Evolutionary conservation across 2,329 filamentous ascomycete genomes (phyloP).

Genomic region (Penicillium corylophilum): DNA sequence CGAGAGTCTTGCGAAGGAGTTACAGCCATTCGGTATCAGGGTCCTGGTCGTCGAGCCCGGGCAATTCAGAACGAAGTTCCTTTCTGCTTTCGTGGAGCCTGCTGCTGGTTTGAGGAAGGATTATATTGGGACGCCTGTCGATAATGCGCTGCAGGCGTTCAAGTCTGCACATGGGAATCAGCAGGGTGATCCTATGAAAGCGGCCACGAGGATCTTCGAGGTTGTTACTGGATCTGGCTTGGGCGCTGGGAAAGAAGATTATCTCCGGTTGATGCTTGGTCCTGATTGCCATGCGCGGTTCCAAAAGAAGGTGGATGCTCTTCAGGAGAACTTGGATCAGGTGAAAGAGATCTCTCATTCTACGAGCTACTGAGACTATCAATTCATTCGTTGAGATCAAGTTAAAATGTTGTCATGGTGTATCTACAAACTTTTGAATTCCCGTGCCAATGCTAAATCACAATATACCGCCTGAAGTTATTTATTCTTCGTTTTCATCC

Average conservation of each 20-base stretch:
- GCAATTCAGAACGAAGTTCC: slow-evolving; percentile 27
- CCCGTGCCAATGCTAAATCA: background rate
- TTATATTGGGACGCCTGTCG: slow-evolving; percentile 21
- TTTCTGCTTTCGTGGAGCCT: slow-evolving; percentile 12
- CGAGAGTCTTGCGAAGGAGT: slow-evolving; percentile 24
- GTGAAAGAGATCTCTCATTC: slow-evolving; percentile 17
- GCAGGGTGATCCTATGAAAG: slow-evolving; percentile 28
- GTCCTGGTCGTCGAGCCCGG: slow-evolving; percentile 29
- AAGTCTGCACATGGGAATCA: slow-evolving; percentile 18
- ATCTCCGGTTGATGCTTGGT: slow-evolving; percentile 29
- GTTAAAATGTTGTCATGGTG: background rate
- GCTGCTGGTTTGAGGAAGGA: slow-evolving; percentile 18
- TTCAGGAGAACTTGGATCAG: slow-evolving; percentile 17
- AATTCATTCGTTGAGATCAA: no score
- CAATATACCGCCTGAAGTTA: background rate
- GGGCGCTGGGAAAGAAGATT: slow-evolving; percentile 21
- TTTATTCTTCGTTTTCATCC: slow-evolving; percentile 23
- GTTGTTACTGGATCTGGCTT: slow-evolving; percentile 26
- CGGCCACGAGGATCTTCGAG: slow-evolving; percentile 26
- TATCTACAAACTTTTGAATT: background rate
- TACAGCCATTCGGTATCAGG: slow-evolving; percentile 28
- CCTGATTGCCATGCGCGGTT: slow-evolving; percentile 24
- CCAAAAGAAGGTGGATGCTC: slow-evolving; percentile 16
- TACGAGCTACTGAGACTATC: slow-evolving; percentile 11
- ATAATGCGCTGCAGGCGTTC: slow-evolving; percentile 11